Evolutionary conservation across 2,329 filamentous ascomycete species (phyloP).

Genomic region (Ophiostoma himal-ulmi): DNA sequence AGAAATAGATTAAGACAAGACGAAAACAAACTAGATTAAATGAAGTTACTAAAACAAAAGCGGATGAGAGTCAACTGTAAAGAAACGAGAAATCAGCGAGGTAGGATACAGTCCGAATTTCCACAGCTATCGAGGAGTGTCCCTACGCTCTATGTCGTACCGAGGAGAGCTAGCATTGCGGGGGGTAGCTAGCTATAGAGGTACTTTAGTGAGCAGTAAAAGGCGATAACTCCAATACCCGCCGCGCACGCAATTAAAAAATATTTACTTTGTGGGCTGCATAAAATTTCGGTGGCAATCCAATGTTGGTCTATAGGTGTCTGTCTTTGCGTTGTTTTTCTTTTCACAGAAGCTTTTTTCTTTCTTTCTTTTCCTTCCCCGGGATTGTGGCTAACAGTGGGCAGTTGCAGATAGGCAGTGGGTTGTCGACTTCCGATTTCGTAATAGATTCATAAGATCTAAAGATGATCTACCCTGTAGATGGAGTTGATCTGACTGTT

Average conservation of each 20-base stretch:
- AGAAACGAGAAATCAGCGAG: background rate
- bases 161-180: background rate
- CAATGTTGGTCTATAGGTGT: too few species aligned
- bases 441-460: background rate
- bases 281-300: background rate
- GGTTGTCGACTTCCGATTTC: background rate
- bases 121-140: background rate
- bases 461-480: background rate
- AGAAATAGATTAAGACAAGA: background rate
- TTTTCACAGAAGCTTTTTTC: background rate
- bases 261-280: background rate
- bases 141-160: background rate
- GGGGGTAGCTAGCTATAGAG: background rate
- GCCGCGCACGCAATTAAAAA: background rate
- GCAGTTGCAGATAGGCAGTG: background rate
- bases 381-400: conserved; percentile 1
- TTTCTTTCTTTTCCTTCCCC: background rate
- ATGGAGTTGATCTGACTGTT: background rate
- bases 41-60: background rate
- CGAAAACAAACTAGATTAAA: background rate
- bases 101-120: background rate
- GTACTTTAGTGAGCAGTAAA: background rate
- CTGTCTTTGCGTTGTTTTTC: background rate
- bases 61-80: background rate
- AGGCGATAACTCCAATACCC: background rate